Percentiles rank a stretch among this genome's conserved stretches.
Evolutionary conservation across 345 rosid species (phyloP).

Genomic region (Brassica rapa): DNA sequence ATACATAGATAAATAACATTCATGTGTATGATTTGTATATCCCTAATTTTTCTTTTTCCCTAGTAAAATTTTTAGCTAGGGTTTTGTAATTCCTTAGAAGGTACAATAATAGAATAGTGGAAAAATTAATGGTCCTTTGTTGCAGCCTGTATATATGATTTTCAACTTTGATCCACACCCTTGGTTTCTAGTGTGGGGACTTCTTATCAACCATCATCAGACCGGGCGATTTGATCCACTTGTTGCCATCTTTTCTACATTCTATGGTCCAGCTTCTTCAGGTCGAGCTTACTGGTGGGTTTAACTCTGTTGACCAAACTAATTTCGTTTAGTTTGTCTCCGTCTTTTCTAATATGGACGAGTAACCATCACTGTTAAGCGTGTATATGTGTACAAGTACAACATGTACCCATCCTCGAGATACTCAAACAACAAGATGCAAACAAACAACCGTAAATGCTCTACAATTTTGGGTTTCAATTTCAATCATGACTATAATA

Average conservation of each 20-base stretch:
- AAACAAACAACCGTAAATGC: conserved; percentile 41
- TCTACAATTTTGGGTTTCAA: conserved; percentile 5
- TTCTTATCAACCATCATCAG: conserved; percentile 31
- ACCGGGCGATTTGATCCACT: conserved; percentile 28
- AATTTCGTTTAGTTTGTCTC: conserved; percentile 16
- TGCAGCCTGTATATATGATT: conserved; percentile 26
- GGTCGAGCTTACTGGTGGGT: conserved; percentile 40
- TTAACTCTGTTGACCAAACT: conserved; percentile 28
- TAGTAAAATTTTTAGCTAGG: conserved; percentile 24
- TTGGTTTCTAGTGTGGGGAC: conserved; percentile 44
- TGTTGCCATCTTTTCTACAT: conserved; percentile 39
- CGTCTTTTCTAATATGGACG: conserved; percentile 12
- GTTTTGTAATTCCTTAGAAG: conserved; percentile 29
- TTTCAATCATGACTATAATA: conserved; percentile 14
- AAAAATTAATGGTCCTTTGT: conserved; percentile 36
- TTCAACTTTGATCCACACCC: conserved; percentile 43
- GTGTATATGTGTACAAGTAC: conserved; percentile 26
- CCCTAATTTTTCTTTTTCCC: background rate
- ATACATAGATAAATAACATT: conserved; percentile 3
- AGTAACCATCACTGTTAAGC: conserved; percentile 33
- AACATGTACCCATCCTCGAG: conserved; percentile 31
- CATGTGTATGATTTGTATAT: conserved; percentile 10
- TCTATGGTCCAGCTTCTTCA: conserved; percentile 37
- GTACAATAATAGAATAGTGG: conserved; percentile 31
- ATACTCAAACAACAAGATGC: conserved; percentile 36